Base-by-base conservation (phyloP, 2,329 filamentous ascomycete species). In the Cladosporium sphaerospermum region DNA sequence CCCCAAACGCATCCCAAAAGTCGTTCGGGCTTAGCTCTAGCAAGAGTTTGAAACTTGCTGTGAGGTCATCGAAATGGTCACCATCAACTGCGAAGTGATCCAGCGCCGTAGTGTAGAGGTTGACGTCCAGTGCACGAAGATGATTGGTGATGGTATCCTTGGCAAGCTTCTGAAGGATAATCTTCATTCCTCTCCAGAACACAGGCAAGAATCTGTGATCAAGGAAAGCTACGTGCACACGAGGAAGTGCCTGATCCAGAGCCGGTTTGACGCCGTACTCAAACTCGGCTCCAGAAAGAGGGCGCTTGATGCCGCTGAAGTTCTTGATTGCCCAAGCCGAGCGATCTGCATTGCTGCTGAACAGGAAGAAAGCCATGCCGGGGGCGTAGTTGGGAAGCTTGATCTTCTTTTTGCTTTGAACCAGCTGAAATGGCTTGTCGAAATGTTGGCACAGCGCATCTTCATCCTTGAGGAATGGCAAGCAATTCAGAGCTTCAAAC, bases 1-100 rank as follows among this genome's bases (percentile, higher is more conserved):
- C 82, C 47, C 87, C 85, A 72, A 95, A 85, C 1, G 89, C 85
- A 62, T 89, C 86, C 92, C 92, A 96, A 62, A 96, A 93, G 42
- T 88, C 86, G 52, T 80, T 80, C 0, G 89, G 80, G 0, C 88
- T 86, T 61, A 88, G 90, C 58, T 84, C 80, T 49, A 96, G 75
- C 13, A 96, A 78, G 10, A 75, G 76, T 42, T 81, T 82, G 56
- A 96, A 79, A 1, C 85, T 83, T 53, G 83, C 81, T 43, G 95
- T 77, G 13, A 93, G 75, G 54, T 84, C 78, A 10, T 83, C 76
- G 54, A 95, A 75, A 18, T 87, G 81, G 2, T 66, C 60, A 1
- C 68, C 69, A 19, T 72, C 65, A 4, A 77, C 57, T 14, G 73
- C 72, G 19, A 96, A 67, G 81, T 86, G 77, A 70, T 89, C 68